Conservation (phyloP, 306 rosid species). For the Herpetospermum pedunculosum region DNA sequence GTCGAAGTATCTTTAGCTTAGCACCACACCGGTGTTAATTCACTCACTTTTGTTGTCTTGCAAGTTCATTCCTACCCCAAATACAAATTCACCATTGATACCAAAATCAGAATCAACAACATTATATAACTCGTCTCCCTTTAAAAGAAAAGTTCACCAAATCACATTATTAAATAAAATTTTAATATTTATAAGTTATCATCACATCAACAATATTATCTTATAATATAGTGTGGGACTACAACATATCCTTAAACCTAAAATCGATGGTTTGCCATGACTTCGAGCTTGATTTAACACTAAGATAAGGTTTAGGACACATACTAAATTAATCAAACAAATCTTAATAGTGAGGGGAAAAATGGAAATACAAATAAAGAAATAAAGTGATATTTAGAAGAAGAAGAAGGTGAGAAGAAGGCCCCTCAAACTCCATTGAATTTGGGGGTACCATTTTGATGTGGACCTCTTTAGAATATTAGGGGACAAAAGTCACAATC, state of each 20-base stretch:
- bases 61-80: no score
- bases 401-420: slow-evolving; percentile 29
- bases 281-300: background rate
- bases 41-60: no score
- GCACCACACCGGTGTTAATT: no score
- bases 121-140: background rate
- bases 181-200: no score
- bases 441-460: slow-evolving; percentile 1
- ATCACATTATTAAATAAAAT: no score
- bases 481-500: slow-evolving; percentile 60
- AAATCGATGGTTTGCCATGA: no score
- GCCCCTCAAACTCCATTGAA: slow-evolving; percentile 24
- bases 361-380: background rate
- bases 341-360: background rate
- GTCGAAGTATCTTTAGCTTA: no score
- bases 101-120: no score
- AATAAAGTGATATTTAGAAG: background rate
- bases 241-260: no score
- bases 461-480: slow-evolving; percentile 68
- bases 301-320: background rate
- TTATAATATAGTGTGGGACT: no score
- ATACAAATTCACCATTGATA: no score
- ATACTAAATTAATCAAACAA: background rate
- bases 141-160: background rate
- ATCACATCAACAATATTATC: no score